These are phyloP conservation scores for Plenodomus tracheiphilus DNA, from an alignment of 2,329 filamentous ascomycete species.

Conservation along the genomic window DNA sequence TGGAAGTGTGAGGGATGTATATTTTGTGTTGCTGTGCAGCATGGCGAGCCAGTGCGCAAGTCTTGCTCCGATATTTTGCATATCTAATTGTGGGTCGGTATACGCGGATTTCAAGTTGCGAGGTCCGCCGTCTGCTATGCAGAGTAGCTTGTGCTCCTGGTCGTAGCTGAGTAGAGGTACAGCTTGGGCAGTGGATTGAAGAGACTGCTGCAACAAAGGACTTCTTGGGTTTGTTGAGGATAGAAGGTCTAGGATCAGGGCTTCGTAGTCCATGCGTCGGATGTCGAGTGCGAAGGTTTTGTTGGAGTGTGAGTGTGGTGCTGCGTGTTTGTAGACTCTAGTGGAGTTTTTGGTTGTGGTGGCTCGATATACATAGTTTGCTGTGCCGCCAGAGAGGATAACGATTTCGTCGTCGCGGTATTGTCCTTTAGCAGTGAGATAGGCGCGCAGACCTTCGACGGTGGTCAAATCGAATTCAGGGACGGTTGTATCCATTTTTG, in stretches of 20 bases:
- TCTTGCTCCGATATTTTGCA: constrained; percentile 23
- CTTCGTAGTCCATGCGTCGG: constrained; percentile 42
- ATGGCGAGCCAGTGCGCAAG: constrained; percentile 40
- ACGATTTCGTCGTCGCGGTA: constrained; percentile 8
- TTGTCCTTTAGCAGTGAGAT: constrained; percentile 15
- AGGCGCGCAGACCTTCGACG: constrained; percentile 21
- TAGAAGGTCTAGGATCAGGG: constrained; percentile 24
- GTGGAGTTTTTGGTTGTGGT: constrained; percentile 12
- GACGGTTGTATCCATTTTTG: neutral
- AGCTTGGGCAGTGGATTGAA: constrained; percentile 15
- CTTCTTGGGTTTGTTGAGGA: constrained; percentile 1
- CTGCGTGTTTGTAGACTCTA: constrained; percentile 42
- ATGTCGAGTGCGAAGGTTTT: constrained; percentile 29
- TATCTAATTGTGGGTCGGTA: constrained; percentile 16
- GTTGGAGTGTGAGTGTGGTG: constrained; percentile 31
- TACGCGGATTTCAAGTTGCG: constrained; percentile 41
- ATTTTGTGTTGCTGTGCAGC: constrained; percentile 24
- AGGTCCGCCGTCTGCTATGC: constrained; percentile 36
- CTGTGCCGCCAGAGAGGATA: constrained; percentile 37
- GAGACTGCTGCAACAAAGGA: constrained; percentile 7
- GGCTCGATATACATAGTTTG: constrained; percentile 44
- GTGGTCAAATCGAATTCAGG: constrained; percentile 18
- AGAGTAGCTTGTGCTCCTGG: constrained; percentile 27
- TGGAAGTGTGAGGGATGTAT: constrained; percentile 13
- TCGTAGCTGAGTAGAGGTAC: constrained; percentile 32